phyloP scores from a whole-genome alignment of 441 rosid genomes.

The Eugenia klotzschiana region DNA sequence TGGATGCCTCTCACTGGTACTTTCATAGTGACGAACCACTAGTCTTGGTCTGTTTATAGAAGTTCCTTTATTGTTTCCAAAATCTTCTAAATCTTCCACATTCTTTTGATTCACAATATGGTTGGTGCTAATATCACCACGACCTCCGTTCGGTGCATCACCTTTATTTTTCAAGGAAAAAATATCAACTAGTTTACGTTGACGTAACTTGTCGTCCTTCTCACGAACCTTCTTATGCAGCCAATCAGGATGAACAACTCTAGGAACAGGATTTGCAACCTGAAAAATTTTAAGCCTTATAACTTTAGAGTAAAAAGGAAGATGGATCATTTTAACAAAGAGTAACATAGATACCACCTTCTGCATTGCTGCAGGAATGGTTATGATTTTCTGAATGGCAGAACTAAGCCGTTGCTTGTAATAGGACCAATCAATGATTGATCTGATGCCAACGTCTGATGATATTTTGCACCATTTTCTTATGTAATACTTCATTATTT shows the following conservation, averaged over 20 bases:
- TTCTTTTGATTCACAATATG: constrained; percentile 15
- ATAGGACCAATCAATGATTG: constrained; percentile 90
- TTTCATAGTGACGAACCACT: constrained; percentile 50
- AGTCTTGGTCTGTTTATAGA: constrained; percentile 50
- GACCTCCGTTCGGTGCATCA: constrained; percentile 13
- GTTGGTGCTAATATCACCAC: constrained; percentile 8
- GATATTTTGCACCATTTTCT: constrained; percentile 93
- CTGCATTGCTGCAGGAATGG: constrained; percentile 99
- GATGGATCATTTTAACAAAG: constrained; percentile 1
- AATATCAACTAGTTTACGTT: constrained; percentile 70
- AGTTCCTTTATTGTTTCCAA: constrained; percentile 29
- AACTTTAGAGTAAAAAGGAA: constrained; percentile 2
- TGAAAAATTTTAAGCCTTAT: constrained; percentile 18
- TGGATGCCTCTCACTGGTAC: constrained; percentile 18
- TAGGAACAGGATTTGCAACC: constrained; percentile 95
- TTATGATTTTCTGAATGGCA: constrained; percentile 84
- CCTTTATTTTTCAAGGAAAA: constrained; percentile 31
- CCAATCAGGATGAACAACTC: constrained; percentile 98
- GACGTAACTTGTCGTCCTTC: constrained; percentile 86
- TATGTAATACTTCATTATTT: constrained; percentile 57
- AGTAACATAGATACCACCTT: constrained; percentile 44
- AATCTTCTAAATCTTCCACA: constrained; percentile 78
- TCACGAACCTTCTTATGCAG: constrained; percentile 90
- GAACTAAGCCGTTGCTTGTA: constrained; percentile 92
- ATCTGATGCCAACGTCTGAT: constrained; percentile 57